Evolutionary conservation across 169 alveolate genomes (phyloP), one percentile per base, ranked within the genome.

Genomic region (Plasmodium vinckei): DNA sequence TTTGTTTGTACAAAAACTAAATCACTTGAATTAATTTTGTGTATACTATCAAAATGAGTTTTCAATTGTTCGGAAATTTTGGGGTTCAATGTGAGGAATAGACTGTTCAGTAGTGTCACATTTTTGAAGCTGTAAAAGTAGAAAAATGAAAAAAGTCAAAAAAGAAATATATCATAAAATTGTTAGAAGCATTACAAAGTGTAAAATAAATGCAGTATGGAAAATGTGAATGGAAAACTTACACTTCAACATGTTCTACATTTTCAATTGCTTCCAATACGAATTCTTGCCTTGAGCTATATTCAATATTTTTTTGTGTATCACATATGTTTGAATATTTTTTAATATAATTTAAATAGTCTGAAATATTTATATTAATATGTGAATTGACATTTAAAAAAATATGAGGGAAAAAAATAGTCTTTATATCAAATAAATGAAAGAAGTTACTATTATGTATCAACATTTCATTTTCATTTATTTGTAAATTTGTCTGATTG

Each of bases 1-100:
- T 82, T 82, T 19, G 90, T 82, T 72, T 82, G 90, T 17, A 82
- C 90, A 42, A 67, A 69, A 47, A 82, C 46, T 27, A 67, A 82
- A 15, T 82, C 90, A 15, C 56, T 82, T 17, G 84, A 70, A 42
- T 82, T 82, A 5, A 82, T 60, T 13, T 67, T 59, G 9, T 71
- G 86, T n/a, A 82, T 53, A n/a, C 69, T 42, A 21, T 82, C 84
- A 21, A 82, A 49, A 49, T 82, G 61, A n/a, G 21, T 23, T 15
- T 54, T 42, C 25, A 82, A 44, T 27, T 46, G 39, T 44, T 82
- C 23, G 67, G 67, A 72, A 5, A 42, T 53, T 25, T 54, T 59
- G n/a, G 47, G 19, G 56, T 82, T 82, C 21, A 65, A 39, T 15
- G 54, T 39, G 19, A 82, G 61, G 44, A 82, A 57, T 3, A 82